These are phyloP conservation scores for Diaporthe helianthi DNA, from an alignment of 2,329 filamentous ascomycete genomes.

Conservation along the genomic window DNA sequence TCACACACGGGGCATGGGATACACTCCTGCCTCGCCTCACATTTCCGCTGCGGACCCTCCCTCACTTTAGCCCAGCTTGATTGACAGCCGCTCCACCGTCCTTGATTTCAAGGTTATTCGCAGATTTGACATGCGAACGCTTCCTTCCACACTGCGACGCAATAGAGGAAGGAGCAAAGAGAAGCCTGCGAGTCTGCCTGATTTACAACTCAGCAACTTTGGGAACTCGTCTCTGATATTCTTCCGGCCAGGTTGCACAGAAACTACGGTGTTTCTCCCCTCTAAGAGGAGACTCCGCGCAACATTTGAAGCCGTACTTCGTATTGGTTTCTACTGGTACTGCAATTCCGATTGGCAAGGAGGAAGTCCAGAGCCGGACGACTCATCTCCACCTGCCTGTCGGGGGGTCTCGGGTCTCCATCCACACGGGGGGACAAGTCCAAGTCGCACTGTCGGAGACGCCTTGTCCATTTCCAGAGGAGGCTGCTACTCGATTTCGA, in stretches of 20 bases:
- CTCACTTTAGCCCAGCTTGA: not conserved
- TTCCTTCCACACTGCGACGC: conserved; percentile 9
- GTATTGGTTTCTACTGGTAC: not conserved
- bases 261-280: conserved; percentile 4
- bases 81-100: conserved; percentile 5
- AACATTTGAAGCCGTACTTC: not conserved
- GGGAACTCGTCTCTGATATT: conserved; percentile 24
- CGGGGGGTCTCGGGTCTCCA: not conserved
- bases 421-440: not conserved
- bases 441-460: not conserved
- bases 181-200: not conserved
- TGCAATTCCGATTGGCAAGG: conserved; percentile 11
- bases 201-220: not conserved
- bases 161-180: not conserved
- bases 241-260: conserved; percentile 28
- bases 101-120: not conserved
- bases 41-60: not conserved
- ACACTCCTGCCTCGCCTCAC: not conserved
- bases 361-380: conserved; percentile 11
- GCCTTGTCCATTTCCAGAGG: not conserved
- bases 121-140: not conserved
- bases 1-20: conserved; percentile 18
- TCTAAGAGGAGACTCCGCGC: not conserved
- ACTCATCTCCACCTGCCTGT: conserved; percentile 18
- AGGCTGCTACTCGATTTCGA: conserved; percentile 12